A percentile compares a stretch with the other conserved stretches of the same genome.
Evolutionary conservation across 495 filamentous ascomycete species (phyloP).

Genomic region (Paragyromitra xinjiangensis): DNA sequence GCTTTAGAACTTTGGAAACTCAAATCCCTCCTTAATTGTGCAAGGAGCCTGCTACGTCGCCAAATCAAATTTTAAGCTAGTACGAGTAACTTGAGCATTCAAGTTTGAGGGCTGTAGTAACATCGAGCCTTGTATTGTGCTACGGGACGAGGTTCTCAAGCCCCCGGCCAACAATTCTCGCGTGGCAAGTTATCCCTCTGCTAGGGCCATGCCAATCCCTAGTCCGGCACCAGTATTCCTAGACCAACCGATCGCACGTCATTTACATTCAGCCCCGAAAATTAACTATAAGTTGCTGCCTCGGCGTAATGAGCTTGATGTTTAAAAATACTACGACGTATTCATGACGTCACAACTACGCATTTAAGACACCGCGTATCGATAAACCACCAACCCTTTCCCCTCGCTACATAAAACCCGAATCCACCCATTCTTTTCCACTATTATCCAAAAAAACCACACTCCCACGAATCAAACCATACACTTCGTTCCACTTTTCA

Average conservation of each 20-base stretch:
- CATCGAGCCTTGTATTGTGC: background rate
- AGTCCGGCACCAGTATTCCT: background rate
- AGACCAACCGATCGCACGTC: background rate
- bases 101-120: no score
- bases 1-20: background rate
- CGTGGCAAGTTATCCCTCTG: background rate
- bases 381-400: background rate
- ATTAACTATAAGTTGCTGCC: background rate
- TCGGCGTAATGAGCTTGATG: background rate
- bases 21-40: background rate
- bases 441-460: background rate
- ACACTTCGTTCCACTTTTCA: background rate
- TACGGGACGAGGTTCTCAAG: background rate
- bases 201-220: background rate
- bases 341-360: constrained; percentile 36
- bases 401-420: constrained; percentile 15
- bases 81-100: no score
- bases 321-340: background rate
- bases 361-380: background rate
- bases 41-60: background rate
- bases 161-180: background rate
- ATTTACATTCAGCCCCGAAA: background rate
- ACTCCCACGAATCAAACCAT: background rate
- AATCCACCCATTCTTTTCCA: background rate
- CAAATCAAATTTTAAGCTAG: background rate